Evolutionary conservation across 179 eudicot genomes (phyloP).

Genomic region (Gypsophila paniculata): DNA sequence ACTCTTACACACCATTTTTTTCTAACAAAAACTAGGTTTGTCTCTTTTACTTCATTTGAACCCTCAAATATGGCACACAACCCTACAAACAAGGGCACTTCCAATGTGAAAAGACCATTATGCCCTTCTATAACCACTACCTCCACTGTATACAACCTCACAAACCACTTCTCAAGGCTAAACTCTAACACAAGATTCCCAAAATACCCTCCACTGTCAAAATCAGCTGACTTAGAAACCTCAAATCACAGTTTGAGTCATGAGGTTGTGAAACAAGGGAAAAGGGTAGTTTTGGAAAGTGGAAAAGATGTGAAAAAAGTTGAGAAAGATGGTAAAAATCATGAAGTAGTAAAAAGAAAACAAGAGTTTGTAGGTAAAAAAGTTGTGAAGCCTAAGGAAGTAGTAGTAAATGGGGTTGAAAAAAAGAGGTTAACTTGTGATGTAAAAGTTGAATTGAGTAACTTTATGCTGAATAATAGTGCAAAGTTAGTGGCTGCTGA

Average conservation of each 20-base stretch:
- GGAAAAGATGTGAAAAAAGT: constrained; percentile 15
- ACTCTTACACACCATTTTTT: not conserved
- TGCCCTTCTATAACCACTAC: constrained; percentile 30
- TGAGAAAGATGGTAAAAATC: not conserved
- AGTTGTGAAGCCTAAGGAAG: not conserved
- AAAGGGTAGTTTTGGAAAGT: constrained; percentile 33
- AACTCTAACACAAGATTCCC: constrained; percentile 29
- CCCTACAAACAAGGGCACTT: constrained; percentile 40
- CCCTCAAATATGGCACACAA: constrained; percentile 34
- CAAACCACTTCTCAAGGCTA: constrained; percentile 55
- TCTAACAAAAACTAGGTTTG: constrained; percentile 7
- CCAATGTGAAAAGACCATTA: constrained; percentile 33
- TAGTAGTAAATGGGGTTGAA: constrained; percentile 19
- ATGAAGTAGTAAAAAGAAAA: not conserved
- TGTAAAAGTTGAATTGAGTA: constrained; percentile 51
- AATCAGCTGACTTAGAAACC: constrained; percentile 36
- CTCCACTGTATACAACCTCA: constrained; percentile 43
- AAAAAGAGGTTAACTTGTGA: constrained; percentile 59
- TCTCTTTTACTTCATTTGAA: constrained; percentile 3
- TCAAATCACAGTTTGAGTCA: constrained; percentile 31
- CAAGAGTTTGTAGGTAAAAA: constrained; percentile 7
- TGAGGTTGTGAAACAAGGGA: constrained; percentile 26
- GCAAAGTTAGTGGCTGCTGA: constrained; percentile 78
- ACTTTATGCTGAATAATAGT: constrained; percentile 60
- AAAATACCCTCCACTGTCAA: constrained; percentile 28